Conservation (phyloP, 257 asterid species). For the Gynochthodes officinalis region DNA sequence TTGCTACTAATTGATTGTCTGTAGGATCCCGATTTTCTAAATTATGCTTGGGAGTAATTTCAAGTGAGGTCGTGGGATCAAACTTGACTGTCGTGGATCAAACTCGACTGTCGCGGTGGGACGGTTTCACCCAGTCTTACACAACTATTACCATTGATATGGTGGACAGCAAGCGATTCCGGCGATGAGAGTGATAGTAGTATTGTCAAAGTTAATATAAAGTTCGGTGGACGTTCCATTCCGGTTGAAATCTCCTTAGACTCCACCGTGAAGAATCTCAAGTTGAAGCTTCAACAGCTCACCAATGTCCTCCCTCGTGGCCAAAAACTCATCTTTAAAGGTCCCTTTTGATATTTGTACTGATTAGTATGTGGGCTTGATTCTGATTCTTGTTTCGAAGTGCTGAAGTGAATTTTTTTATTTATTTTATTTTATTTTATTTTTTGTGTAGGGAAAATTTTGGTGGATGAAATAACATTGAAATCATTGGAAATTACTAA, state of each 20-base stretch:
- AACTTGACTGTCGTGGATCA: too few relatives aligned
- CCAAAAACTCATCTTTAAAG: constrained; percentile 89
- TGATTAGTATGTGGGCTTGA: neutral
- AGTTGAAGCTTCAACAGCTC: constrained; percentile 58
- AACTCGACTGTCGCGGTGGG: too few relatives aligned
- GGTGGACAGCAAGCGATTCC: constrained; percentile 16
- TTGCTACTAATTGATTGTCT: too few relatives aligned
- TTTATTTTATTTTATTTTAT: neutral
- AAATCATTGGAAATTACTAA: constrained; percentile 44
- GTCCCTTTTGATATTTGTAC: constrained; percentile 20
- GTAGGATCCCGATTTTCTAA: too few relatives aligned
- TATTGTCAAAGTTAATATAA: constrained; percentile 38
- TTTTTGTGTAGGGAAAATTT: constrained; percentile 47
- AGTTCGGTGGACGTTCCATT: constrained; percentile 65
- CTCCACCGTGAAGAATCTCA: constrained; percentile 63
- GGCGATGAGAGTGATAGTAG: constrained; percentile 1
- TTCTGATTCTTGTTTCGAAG: neutral
- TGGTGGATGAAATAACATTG: constrained; percentile 58
- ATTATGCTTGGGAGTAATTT: too few relatives aligned
- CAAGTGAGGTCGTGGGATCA: too few relatives aligned
- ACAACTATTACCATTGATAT: too few relatives aligned
- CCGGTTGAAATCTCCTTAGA: constrained; percentile 51
- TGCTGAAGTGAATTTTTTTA: constrained; percentile 7
- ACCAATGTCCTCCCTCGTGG: constrained; percentile 95
- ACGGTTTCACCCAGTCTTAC: too few relatives aligned